Conservation (phyloP, 1,139 yeast genomes). For the Petasospora fabianii region DNA sequence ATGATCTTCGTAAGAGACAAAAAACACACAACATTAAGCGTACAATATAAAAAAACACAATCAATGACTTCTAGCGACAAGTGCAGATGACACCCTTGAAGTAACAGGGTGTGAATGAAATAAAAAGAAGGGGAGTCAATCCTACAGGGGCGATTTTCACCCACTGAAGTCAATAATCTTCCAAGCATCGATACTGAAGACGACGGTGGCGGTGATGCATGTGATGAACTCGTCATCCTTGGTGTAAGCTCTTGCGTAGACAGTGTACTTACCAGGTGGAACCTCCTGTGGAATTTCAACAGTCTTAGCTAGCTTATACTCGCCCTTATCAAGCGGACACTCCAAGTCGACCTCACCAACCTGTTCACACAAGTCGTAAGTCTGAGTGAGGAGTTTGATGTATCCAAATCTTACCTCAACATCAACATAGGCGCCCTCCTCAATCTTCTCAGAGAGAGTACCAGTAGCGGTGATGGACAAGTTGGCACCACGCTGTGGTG, state of each 20-base stretch:
- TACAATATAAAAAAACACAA: neutral
- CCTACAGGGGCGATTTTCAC: neutral
- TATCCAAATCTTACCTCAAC: constrained; percentile 91
- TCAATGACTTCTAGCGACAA: neutral
- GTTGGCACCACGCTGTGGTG: constrained; percentile 79
- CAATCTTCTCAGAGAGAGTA: constrained; percentile 47
- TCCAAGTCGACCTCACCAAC: constrained; percentile 72
- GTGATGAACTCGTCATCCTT: constrained; percentile 75
- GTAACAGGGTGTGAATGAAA: neutral
- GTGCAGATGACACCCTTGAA: neutral
- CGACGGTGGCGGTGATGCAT: constrained; percentile 79
- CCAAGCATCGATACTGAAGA: constrained; percentile 42
- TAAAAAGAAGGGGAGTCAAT: constrained; percentile 2
- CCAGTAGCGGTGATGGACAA: constrained; percentile 79
- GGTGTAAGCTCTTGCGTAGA: constrained; percentile 85
- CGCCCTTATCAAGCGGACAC: constrained; percentile 78
- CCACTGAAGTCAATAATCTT: constrained; percentile 19
- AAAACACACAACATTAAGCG: neutral
- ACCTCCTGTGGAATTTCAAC: constrained; percentile 90
- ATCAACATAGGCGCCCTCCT: constrained; percentile 88
- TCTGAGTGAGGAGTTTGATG: constrained; percentile 79
- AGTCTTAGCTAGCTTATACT: constrained; percentile 57
- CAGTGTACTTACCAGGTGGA: constrained; percentile 90
- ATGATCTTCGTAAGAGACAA: neutral
- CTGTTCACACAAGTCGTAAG: constrained; percentile 88